Evolutionary conservation across 2,329 filamentous ascomycete genomes (phyloP), one percentile per base, ranked within the genome.

Genomic region (Akanthomyces lecanii): DNA sequence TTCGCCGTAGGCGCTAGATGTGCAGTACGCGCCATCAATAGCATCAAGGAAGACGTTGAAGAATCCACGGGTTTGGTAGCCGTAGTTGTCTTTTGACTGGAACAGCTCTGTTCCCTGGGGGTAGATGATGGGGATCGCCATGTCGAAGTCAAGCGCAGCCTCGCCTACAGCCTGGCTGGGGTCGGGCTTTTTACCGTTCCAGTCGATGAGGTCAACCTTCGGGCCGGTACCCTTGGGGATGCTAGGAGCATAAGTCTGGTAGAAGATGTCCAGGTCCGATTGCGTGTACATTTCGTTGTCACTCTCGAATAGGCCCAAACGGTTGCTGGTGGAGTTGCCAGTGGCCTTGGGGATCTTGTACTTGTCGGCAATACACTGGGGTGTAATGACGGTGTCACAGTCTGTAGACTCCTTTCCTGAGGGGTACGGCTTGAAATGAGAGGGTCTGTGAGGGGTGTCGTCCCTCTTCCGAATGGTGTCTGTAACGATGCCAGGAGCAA

Each of bases 301-400:
- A 12, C 74, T 72, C 64, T 80, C 74, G 61, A 77, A 77, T 40
- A 81, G 74, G 18, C 77, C 77, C 62, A 79, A 71, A 53, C 72
- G 71, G 66, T 79, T 79, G 47, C 71, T 69, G 2, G 71, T 59
- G 25, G 70, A 66, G n/a, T 25, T 45, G 1, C 23, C n/a, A 6
- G 38, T 33, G 18, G 28, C 55, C 18, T 38, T n/a, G 25, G 75
- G 73, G 55, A 79, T 74, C 51, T 74, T 72, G 67, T 79, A 79
- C 40, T 81, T 71, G 2, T 80, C 76, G 40, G 77, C 75, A 44
- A 84, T 74, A 66, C 84, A 87, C 47, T 78, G 77, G 0, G 82
- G 81, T 1, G 82, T 85, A 66, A 86, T 85, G 69, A 81, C 78
- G 12, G 73, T 72, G 65, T 82, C 79, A 68, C 85, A 87, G 38